Evolutionary conservation across 2,329 filamentous ascomycete species (phyloP).

Genomic region (Dryadomyces quercus-mongolicae): DNA sequence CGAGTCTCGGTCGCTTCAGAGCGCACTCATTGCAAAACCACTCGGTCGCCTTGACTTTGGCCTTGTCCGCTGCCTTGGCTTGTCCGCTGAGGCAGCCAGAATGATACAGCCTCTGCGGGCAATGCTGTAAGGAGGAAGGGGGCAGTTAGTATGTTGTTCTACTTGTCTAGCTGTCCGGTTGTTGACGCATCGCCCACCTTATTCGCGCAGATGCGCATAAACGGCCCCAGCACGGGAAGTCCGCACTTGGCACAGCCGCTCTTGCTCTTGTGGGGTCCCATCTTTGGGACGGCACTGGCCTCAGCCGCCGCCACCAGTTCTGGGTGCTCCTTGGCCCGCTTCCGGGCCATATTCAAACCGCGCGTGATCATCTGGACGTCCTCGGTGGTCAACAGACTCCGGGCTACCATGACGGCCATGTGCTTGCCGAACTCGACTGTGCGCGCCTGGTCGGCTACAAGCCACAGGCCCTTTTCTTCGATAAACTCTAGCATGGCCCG

Average conservation of each 20-base stretch:
- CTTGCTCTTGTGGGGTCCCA: slow-evolving; percentile 24
- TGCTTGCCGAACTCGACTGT: slow-evolving; percentile 45
- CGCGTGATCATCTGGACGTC: slow-evolving; percentile 30
- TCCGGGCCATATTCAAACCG: slow-evolving; percentile 16
- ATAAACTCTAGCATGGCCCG: slow-evolving; percentile 40
- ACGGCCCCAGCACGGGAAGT: slow-evolving; percentile 33
- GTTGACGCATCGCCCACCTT: slow-evolving; percentile 21
- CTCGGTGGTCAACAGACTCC: slow-evolving; percentile 32
- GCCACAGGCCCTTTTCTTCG: slow-evolving; percentile 36
- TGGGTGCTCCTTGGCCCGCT: slow-evolving; percentile 10
- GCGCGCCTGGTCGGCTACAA: slow-evolving; percentile 33
- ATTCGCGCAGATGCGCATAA: slow-evolving; percentile 36
- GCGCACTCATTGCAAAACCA: slow-evolving; percentile 33
- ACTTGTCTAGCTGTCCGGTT: no score
- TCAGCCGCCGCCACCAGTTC: slow-evolving; percentile 2
- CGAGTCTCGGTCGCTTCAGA: background rate
- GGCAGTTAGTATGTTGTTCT: no score
- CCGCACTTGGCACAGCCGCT: slow-evolving; percentile 36
- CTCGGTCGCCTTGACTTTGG: background rate
- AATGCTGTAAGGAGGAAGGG: slow-evolving; percentile 20
- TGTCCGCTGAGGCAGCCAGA: slow-evolving; percentile 28
- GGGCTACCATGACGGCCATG: slow-evolving; percentile 34
- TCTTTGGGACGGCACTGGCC: slow-evolving; percentile 1
- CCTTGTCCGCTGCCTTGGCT: slow-evolving; percentile 21
- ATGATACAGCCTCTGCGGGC: slow-evolving; percentile 34